Evolutionary conservation across 768 basidiomycete species (phyloP).

Genomic region (Lyophyllum shimeji): DNA sequence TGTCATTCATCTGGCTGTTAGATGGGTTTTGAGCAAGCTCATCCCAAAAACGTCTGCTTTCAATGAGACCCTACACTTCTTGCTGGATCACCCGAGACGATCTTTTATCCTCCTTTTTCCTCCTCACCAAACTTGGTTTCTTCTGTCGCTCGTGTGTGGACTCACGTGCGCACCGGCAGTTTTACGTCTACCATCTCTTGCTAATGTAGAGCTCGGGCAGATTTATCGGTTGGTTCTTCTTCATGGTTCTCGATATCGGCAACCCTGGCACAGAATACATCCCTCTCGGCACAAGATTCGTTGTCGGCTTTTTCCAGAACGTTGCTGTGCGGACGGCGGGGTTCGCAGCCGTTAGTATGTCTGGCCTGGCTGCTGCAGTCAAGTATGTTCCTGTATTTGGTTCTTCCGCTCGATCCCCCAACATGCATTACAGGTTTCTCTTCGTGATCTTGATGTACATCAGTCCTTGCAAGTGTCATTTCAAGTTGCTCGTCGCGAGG

Average conservation of each 20-base stretch:
- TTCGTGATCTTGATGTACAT: slow-evolving; percentile 96
- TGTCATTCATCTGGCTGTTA: slow-evolving; percentile 29
- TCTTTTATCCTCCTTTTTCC: slow-evolving; percentile 92
- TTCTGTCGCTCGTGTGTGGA: slow-evolving; percentile 62
- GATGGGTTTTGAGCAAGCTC: slow-evolving; percentile 71
- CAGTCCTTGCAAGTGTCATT: slow-evolving; percentile 61
- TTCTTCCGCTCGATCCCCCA: not conserved
- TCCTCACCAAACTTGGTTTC: slow-evolving; percentile 92
- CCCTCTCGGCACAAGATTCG: slow-evolving; percentile 67
- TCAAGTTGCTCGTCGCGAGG: not conserved
- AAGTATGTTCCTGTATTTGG: slow-evolving; percentile 52
- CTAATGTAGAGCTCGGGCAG: slow-evolving; percentile 32
- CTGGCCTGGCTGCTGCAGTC: slow-evolving; percentile 82
- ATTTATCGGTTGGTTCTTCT: slow-evolving; percentile 83
- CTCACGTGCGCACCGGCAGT: slow-evolving; percentile 69
- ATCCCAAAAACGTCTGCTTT: slow-evolving; percentile 58
- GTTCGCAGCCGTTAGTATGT: slow-evolving; percentile 73
- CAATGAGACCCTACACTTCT: slow-evolving; percentile 82
- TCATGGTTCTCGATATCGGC: slow-evolving; percentile 86
- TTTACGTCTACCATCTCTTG: not conserved
- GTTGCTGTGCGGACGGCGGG: slow-evolving; percentile 85
- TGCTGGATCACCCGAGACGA: slow-evolving; percentile 91
- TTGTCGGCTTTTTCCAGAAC: slow-evolving; percentile 78
- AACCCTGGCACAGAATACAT: slow-evolving; percentile 69
- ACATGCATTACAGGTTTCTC: slow-evolving; percentile 53